These are phyloP conservation scores for Gillenia trifoliata DNA, from an alignment of 306 rosid genomes.

Conservation along the genomic window DNA sequence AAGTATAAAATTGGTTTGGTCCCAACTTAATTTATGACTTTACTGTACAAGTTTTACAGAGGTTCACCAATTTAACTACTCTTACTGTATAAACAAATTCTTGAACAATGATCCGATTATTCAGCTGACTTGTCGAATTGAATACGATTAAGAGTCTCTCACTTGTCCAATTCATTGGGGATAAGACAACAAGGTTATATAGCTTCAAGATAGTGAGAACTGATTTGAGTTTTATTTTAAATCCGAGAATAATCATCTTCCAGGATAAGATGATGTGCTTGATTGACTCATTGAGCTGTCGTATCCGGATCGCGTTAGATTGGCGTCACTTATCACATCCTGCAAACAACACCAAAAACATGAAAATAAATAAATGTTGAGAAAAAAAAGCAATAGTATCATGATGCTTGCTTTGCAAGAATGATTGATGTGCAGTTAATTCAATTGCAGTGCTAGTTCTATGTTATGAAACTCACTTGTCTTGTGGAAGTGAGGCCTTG, in stretches of 20 bases:
- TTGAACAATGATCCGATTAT: too few relatives aligned
- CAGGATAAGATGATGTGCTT: conserved; percentile 31
- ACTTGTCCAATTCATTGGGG: neutral
- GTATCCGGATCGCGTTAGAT: conserved; percentile 19
- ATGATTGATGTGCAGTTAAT: neutral
- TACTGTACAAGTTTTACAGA: too few relatives aligned
- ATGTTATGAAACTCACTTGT: conserved; percentile 36
- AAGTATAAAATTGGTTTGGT: too few relatives aligned
- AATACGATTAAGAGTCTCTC: neutral
- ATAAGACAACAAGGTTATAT: neutral
- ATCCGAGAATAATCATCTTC: conserved; percentile 4
- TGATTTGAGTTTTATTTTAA: neutral
- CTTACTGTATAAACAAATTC: too few relatives aligned
- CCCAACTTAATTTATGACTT: too few relatives aligned
- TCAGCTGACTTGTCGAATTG: neutral
- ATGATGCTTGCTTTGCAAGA: neutral
- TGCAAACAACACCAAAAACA: conserved; percentile 6
- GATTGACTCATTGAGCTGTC: conserved; percentile 34
- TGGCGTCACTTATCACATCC: conserved; percentile 38
- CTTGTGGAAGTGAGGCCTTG: conserved; percentile 10
- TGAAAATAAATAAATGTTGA: neutral
- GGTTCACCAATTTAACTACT: too few relatives aligned
- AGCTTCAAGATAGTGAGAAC: neutral
- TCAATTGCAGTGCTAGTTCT: neutral
- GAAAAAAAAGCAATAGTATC: neutral